Conservation (phyloP, 108 stramenopile species). For the Discostella pseudostelligera region DNA sequence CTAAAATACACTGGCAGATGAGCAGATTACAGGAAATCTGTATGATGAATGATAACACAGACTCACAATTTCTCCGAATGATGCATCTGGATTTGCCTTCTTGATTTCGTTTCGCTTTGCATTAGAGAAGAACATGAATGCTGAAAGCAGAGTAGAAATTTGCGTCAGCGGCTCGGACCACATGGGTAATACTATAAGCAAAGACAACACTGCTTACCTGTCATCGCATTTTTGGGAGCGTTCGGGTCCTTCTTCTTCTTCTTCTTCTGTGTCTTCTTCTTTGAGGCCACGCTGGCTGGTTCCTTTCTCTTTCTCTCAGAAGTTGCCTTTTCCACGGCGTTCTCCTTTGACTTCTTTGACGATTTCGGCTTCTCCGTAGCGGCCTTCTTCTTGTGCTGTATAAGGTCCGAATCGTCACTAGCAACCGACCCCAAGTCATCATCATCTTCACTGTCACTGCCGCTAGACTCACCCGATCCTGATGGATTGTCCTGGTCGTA, state of each 20-base stretch:
- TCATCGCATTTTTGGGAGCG: constrained; percentile 39
- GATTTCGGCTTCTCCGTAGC: constrained; percentile 27
- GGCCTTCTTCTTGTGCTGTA: constrained; percentile 41
- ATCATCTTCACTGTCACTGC: constrained; percentile 65
- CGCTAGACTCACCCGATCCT: constrained; percentile 61
- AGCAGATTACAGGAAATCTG: not conserved
- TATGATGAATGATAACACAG: not conserved
- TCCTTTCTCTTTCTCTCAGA: constrained; percentile 18
- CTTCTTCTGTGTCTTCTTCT: constrained; percentile 36
- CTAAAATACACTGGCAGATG: constrained; percentile 14
- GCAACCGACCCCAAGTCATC: constrained; percentile 48
- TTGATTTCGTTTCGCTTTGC: constrained; percentile 42
- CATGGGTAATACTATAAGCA: too few species aligned
- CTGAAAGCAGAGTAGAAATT: too few species aligned
- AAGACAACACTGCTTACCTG: not conserved
- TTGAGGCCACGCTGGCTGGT: constrained; percentile 13
- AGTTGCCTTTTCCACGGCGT: constrained; percentile 1
- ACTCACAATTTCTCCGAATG: constrained; percentile 73
- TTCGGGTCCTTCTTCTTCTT: constrained; percentile 55
- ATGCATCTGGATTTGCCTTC: constrained; percentile 65
- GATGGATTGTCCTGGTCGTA: constrained; percentile 54
- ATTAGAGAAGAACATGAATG: constrained; percentile 38
- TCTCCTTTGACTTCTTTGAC: constrained; percentile 32
- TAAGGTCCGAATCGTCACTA: constrained; percentile 44
- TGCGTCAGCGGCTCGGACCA: too few species aligned